These are phyloP conservation scores for Alternaria incomplexa DNA, from an alignment of 2,329 filamentous ascomycete species.

Conservation along the genomic window DNA sequence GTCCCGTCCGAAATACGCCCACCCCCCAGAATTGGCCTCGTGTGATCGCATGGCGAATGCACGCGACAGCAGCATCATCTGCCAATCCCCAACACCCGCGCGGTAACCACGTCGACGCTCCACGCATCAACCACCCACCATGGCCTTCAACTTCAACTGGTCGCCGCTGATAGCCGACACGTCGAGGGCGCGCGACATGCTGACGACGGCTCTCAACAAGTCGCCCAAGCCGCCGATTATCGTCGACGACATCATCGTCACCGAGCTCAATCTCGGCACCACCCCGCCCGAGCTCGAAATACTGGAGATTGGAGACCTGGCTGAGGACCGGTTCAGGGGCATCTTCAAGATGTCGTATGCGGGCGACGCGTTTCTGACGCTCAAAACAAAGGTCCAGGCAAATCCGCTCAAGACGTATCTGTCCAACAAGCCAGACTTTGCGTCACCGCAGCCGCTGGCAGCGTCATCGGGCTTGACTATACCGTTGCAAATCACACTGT, in stretches of 20 bases:
- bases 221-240: conserved; percentile 98
- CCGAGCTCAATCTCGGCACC: conserved; percentile 94
- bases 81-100: conserved; percentile 17
- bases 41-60: conserved; percentile 47
- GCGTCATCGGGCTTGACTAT: conserved; percentile 93
- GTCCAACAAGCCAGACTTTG: conserved; percentile 87
- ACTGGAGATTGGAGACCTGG: conserved; percentile 94
- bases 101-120: conserved; percentile 28
- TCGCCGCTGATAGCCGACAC: conserved; percentile 97
- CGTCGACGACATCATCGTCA: conserved; percentile 98
- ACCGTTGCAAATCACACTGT: conserved; percentile 94
- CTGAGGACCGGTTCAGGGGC: conserved; percentile 93
- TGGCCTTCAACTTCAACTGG: conserved; percentile 99
- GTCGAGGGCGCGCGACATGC: conserved; percentile 86
- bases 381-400: conserved; percentile 95
- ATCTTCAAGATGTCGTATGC: conserved; percentile 99
- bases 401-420: conserved; percentile 97
- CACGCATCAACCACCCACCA: conserved; percentile 50
- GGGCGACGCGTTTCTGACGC: conserved; percentile 91
- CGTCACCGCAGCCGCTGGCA: conserved; percentile 88
- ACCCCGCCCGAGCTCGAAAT: conserved; percentile 96
- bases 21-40: conserved; percentile 13
- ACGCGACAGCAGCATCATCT: conserved; percentile 44
- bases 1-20: conserved; percentile 9
- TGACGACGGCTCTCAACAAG: conserved; percentile 96